Conservation (phyloP, 164 flowering plant genomes). For the Buxus sempervirens region DNA sequence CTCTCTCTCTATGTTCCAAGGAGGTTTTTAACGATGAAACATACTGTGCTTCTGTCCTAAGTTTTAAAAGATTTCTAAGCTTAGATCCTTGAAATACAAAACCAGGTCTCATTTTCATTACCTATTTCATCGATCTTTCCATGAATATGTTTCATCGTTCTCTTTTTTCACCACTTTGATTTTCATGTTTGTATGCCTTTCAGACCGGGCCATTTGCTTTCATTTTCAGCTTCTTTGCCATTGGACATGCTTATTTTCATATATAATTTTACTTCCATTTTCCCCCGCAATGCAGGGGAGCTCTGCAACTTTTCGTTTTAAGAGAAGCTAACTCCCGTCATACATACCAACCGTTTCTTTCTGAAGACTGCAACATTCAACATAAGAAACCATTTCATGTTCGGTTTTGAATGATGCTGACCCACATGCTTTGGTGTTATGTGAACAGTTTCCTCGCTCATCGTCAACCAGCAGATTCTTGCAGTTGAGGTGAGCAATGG, state of each 20-base stretch:
- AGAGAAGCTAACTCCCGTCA: constrained; percentile 22
- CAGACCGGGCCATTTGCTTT: no score
- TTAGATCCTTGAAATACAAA: no score
- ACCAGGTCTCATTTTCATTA: no score
- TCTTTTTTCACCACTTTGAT: background rate
- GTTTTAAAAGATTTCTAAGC: no score
- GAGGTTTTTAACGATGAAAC: no score
- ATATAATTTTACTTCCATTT: background rate
- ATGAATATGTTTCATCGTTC: no score
- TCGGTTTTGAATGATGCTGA: constrained; percentile 11
- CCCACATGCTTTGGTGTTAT: constrained; percentile 11
- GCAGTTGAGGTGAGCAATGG: background rate
- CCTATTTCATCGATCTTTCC: no score
- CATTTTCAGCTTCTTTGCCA: no score
- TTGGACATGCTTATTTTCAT: background rate
- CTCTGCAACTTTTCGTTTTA: constrained; percentile 10
- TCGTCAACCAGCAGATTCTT: constrained; percentile 18
- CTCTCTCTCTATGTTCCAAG: no score
- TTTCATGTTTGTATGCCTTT: background rate
- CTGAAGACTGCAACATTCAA: constrained; percentile 17
- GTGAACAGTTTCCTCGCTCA: constrained; percentile 12
- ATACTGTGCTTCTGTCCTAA: no score
- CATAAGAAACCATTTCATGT: constrained; percentile 9
- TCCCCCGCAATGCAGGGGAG: constrained; percentile 12
- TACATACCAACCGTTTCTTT: constrained; percentile 10